Base-by-base conservation (phyloP, 208 protist genomes). In the Zelonia costaricensis region DNA sequence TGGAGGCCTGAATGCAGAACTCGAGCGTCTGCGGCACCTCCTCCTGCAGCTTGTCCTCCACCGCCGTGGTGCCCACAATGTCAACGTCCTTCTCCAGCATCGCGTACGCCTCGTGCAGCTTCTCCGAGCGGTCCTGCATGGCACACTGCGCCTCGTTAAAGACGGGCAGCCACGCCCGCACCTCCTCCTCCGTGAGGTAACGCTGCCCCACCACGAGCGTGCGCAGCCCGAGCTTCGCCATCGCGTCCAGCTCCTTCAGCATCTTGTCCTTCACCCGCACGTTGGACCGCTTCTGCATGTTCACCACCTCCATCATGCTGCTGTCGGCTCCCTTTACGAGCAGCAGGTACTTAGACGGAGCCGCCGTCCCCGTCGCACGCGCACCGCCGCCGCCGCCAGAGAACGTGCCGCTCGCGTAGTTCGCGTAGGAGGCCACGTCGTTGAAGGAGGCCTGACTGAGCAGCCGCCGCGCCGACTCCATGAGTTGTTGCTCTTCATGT, bases 21-120 rank as follows among this genome's bases (percentile, higher is more conserved):
- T 88, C 55, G 27, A 98, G 93, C 25, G 94, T 95, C 48, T 98
- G 95, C 20, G 93, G 89, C 2, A 98, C 97, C 16, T 77, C 88
- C 10, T 97, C 90, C 67, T 99, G 97, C 48, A 99, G 74, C 71
- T 97, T 95, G 78, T 99, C 97, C 74, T 99, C 96, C 48, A 99
- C 97, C 0, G 89, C 96, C 0, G 96, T 98, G 4, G 82, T 82
- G 31, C 97, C 97, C 7, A 98, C 46, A 18, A 98, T 68, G 54
- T 87, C 58, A 30, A 99, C 56, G 47, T 91, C 73, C 22, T 53
- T 47, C 68, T 99, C 97, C 4, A 94, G 22, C 55, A 86, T 42
- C 13, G 81, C 80, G 59, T 93, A 88, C 0, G 76, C 86, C 28
- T 76, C 62, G 46, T 90, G 76, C 46, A 91, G 64, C 25, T 57